These are phyloP conservation scores for Kalanchoe fedtschenkoi DNA, from an alignment of 164 flowering plant species.

Conservation along the genomic window DNA sequence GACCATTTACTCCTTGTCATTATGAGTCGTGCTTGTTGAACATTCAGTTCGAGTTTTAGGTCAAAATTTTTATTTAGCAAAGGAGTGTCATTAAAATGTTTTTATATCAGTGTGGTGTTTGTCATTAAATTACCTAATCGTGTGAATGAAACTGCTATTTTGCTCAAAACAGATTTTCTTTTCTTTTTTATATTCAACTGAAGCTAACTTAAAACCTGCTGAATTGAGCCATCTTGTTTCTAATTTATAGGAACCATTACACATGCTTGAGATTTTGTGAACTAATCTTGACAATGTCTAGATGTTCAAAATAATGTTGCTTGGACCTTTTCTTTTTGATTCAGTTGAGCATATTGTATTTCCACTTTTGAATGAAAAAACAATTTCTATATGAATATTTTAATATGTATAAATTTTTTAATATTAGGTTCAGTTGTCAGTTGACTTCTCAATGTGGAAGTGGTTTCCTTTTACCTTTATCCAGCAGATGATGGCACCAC, in stretches of 20 bases:
- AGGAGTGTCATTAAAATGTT: neutral
- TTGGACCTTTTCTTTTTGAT: too few species aligned
- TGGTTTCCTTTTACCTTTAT: neutral
- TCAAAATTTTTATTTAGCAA: neutral
- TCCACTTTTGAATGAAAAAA: too few species aligned
- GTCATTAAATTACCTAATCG: neutral
- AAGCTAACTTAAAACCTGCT: neutral
- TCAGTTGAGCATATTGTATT: too few species aligned
- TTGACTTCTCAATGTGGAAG: neutral
- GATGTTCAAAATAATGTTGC: too few species aligned
- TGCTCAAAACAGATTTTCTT: too few species aligned
- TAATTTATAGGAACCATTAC: too few species aligned
- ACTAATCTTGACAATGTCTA: too few species aligned
- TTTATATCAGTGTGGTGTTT: neutral
- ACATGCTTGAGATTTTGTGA: too few species aligned
- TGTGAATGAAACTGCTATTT: neutral
- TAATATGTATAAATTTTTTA: too few species aligned
- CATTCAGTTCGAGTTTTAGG: neutral
- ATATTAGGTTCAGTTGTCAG: neutral
- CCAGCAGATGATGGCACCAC: neutral
- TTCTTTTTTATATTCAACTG: neutral
- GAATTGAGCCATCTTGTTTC: too few species aligned
- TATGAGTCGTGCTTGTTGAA: neutral
- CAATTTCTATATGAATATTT: too few species aligned
- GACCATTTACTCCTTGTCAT: neutral